Base-by-base conservation (phyloP, 202 grass and related monocot genomes). In the Musa balbisiana region DNA sequence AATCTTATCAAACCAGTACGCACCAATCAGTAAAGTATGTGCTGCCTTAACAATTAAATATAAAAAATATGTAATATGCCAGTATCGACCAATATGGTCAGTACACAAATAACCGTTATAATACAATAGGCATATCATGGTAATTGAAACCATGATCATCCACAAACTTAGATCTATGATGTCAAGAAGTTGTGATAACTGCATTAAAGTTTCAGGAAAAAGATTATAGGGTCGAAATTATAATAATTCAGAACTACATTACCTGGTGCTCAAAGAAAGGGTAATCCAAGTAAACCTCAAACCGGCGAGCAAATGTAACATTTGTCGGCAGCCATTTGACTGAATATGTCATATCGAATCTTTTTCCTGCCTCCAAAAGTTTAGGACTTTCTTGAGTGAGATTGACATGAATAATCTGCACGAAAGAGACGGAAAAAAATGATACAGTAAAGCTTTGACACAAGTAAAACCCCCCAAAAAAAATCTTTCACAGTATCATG, bases 191-290 rank as follows among this genome's bases (percentile, higher is more conserved):
- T 70, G 22, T 9, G 2, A 69, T 49, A 69, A 26, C 14, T 17
- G 25, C 10, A 64, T 23, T 64, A 26, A 73, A 73, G 51, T 26
- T 73, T 23, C 52, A 55, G 10, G 16, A 13, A 26, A 54, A 73
- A 13, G 3, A 52, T 11, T 20, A 52, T 8, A 15, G 2, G 20
- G n/a, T n/a, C 50, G 25, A 22, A 13, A 49, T 49, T 8, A 69
- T 17, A 51, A 21, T 53, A 64, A 77, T 19, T 53, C 14, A 53
- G 9, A 77, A 76, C 11, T 24, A 49, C 6, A 51, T 77, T 65
- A 77, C 75, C 75, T 77, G 75, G 60, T 77, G 75, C 29, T 77
- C 75, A 52, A 77, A 77, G 49, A 77, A 77, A 26, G 75, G 75
- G 49, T 77, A 53, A 64, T 77, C 75, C 75, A 77, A 77, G 62